A percentile compares a stretch with the other conserved stretches of the same genome.
Conservation (phyloP, 495 filamentous ascomycete species). For the Chaetomium tenue region DNA sequence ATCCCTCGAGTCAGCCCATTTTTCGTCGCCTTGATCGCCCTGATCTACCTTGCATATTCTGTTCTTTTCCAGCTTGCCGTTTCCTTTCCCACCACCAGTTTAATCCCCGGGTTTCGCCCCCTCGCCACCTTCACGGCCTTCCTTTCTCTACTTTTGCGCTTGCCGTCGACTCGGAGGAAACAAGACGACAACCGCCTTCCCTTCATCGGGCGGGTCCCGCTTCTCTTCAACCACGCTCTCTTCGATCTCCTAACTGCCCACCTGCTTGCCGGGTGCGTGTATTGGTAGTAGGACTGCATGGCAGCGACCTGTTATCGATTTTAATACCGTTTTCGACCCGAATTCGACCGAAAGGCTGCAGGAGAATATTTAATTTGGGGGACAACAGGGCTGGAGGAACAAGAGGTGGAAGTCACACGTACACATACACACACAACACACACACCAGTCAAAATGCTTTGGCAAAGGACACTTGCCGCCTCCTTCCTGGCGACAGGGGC, state of each 20-base stretch:
- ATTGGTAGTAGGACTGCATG: not conserved
- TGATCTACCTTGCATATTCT: conserved; percentile 33
- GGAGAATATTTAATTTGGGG: conserved; percentile 19
- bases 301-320: not conserved
- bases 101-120: conserved; percentile 27
- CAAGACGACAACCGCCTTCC: conserved; percentile 25
- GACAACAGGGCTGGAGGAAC: conserved; percentile 12
- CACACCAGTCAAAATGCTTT: conserved; percentile 30
- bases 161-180: conserved; percentile 18
- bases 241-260: conserved; percentile 6
- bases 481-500: conserved; percentile 33
- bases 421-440: conserved; percentile 13
- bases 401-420: conserved; percentile 24
- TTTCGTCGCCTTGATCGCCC: conserved; percentile 26
- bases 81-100: conserved; percentile 15
- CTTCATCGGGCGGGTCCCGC: conserved; percentile 35
- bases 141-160: conserved; percentile 17
- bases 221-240: conserved; percentile 27
- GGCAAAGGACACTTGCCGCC: conserved; percentile 32
- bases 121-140: conserved; percentile 19
- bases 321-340: conserved; percentile 6
- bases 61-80: conserved; percentile 7
- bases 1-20: conserved; percentile 27
- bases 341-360: conserved; percentile 24
- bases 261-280: conserved; percentile 1